Base-by-base conservation (phyloP, 1,139 yeast species). In the Nakaseomyces glabratus region DNA sequence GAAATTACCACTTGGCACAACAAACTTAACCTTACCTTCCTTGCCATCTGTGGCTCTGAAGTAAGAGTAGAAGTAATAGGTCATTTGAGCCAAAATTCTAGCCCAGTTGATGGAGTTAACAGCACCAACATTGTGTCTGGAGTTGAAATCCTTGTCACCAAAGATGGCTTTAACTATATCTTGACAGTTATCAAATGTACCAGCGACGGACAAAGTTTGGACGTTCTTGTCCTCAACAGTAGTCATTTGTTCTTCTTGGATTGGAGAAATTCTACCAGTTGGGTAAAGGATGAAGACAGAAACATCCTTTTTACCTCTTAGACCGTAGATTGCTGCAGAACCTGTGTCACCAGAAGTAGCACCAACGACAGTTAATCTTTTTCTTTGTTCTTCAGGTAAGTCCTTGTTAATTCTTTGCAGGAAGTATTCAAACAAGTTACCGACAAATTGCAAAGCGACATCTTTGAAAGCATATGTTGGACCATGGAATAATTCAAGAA, bases 311-410 rank as follows among this genome's bases (percentile, higher is more conserved):
- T 90, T 90, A 57, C 93, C 93, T 64, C 98, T 73, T 49, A 90
- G 72, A 38, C 99, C 99, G 63, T 90, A 90, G 47, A 90, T 90
- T 43, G 99, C 98, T 35, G 99, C 99, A 33, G 95, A 82, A 35
- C 99, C 99, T 31, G 99, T 90, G 57, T 90, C 99, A 52, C 99
- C 99, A 36, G 95, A 82, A 18, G 99, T 90, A 29, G 99, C 99
- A 51, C 99, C 99, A 41, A 90, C 95, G 46, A 90, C 98, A 24
- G 99, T 90, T 51, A 90, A 70, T 43, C 75, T 73, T 49, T 85
- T 93, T 53, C 93, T 71, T 44, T 73, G 69, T 37, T 69, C 69
- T 17, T 65, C 73, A 26, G 71, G 63, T 55, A 79, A 73, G 31
- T 69, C 73, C 20, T 71, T 68, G 56, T 90, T 90, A 50, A 74